Base-by-base conservation (phyloP, 169 alveolate genomes). In the Babesia caballi region DNA sequence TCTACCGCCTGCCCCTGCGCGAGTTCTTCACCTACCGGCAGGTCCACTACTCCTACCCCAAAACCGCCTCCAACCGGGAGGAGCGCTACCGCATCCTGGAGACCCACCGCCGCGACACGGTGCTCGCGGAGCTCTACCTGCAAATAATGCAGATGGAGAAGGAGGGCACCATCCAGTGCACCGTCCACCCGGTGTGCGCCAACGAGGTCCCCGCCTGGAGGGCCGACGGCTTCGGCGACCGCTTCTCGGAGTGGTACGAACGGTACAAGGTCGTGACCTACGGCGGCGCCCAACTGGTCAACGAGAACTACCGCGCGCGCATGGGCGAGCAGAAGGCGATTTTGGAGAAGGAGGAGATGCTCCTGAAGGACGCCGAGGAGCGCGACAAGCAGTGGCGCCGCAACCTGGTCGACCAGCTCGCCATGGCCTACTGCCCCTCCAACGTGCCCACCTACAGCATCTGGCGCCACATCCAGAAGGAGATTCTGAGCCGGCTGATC, bases 121-220 rank as follows among this genome's bases (percentile, higher is more conserved):
- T 25, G 27, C 36, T 80, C 53, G 54, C 60, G 23, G 82, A 80
- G 41, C 12, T 88, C 27, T 88, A 88, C 63, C 53, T 88, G 11
- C 89, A 81, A 23, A 69, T 88, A 21, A n/a, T 88, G 58, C 78
- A 88, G 42, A 50, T 84, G 57, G 72, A 85, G 57, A 84, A 84
- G 46, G 82, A 80, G 52, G 90, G 88, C 19, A 41, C 63, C 19
- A 57, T 88, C 33, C 25, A 83, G 41, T 36, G 82, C 21, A 75
- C 82, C 23, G 38, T 88, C 23, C 93, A 88, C 63, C 93, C 93
- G 15, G 49, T 88, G 25, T 70, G 71, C 38, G 88, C 87, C 12
- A 41, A 47, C 12, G 93, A 88, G 72, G 66, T 49, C 21, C 68
- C 84, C 17, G 78, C 88, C 2, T 74, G 87, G 87, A 80, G 68